Evolutionary conservation across 2,329 filamentous ascomycete species (phyloP), one percentile per base, ranked within the genome.

Genomic region (Coccinonectria pachysandricola): DNA sequence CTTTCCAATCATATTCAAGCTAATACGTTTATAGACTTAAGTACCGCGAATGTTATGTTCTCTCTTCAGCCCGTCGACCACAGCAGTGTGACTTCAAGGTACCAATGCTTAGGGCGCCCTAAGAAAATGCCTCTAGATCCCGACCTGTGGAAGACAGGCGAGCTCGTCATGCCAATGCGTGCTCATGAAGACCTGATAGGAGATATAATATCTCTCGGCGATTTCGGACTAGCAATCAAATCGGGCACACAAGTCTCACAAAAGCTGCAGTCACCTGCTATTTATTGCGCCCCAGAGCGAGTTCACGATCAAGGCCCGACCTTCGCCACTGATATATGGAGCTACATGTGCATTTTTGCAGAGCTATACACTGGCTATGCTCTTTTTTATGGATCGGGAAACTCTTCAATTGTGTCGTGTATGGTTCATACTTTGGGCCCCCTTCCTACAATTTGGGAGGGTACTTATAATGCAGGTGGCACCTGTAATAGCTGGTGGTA

Each of bases 291-390:
- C 12, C 36, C 29, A 4, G 36, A 39, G 27, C 31, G 27, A 20
- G 8, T 33, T 8, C 34, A 39, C 15, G 23, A 18, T 15, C n/a
- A 7, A 3, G 14, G 24, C 21, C 31, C 26, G 15, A 39, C 21
- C 14, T 32, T 31, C 21, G 29, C 34, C 8, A 27, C 29, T n/a
- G 34, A 37, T 23, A 35, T 35, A 13, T 37, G 32, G 32, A 37
- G 32, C 20, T 37, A 32, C 15, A 32, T 35, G 15, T 37, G 30
- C 19, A 19, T 35, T 8, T 35, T 37, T 26, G 17, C 23, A 3
- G 29, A 37, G 24, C 18, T 35, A 12, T 37, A 35, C 16, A n/a
- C 19, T 9, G 23, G 24, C 8, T 15, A 2, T 15, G n/a, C 19
- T 7, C 22, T 37, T 5, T 35, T 37, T 15, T 11, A 3, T n/a